Percentiles rank a stretch among this genome's conserved stretches.
phyloP scores from a whole-genome alignment of 805 yeast genomes.

The Cyberlindnera xishuangbannaensis region DNA sequence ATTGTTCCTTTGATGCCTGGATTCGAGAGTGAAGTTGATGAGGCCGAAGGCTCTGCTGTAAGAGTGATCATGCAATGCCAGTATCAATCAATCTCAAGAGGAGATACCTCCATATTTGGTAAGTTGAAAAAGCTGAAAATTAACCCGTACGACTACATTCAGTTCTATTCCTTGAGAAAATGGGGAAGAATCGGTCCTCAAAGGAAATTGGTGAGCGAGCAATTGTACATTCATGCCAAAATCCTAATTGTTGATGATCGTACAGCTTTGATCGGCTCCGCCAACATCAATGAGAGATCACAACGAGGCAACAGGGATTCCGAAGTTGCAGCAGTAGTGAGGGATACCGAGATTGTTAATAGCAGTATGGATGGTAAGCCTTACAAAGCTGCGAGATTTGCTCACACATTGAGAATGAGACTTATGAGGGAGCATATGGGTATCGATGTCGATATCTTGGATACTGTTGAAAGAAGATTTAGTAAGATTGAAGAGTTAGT shows the following conservation, averaged over 20 bases:
- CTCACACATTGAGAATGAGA: constrained; percentile 82
- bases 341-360: constrained; percentile 70
- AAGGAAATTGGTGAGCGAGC: constrained; percentile 76
- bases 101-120: constrained; percentile 81
- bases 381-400: constrained; percentile 78
- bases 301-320: constrained; percentile 94
- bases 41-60: constrained; percentile 90
- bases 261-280: constrained; percentile 92
- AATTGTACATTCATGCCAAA: constrained; percentile 90
- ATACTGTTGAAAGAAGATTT: constrained; percentile 72
- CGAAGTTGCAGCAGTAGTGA: constrained; percentile 82
- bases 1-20: constrained; percentile 98
- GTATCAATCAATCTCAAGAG: constrained; percentile 87
- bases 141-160: constrained; percentile 85
- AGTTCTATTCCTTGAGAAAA: constrained; percentile 84
- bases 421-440: constrained; percentile 97
- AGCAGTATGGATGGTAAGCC: constrained; percentile 77
- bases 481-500: constrained; percentile 35
- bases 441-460: constrained; percentile 82
- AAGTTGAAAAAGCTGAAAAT: constrained; percentile 74
- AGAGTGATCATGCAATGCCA: constrained; percentile 96
- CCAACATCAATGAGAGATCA: constrained; percentile 94
- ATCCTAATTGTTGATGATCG: constrained; percentile 89
- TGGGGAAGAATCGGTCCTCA: constrained; percentile 90
- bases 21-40: constrained; percentile 87